Evolutionary conservation across 2,329 filamentous ascomycete species (phyloP), one percentile per base, ranked within the genome.

Genomic region (Ilyonectria robusta): DNA sequence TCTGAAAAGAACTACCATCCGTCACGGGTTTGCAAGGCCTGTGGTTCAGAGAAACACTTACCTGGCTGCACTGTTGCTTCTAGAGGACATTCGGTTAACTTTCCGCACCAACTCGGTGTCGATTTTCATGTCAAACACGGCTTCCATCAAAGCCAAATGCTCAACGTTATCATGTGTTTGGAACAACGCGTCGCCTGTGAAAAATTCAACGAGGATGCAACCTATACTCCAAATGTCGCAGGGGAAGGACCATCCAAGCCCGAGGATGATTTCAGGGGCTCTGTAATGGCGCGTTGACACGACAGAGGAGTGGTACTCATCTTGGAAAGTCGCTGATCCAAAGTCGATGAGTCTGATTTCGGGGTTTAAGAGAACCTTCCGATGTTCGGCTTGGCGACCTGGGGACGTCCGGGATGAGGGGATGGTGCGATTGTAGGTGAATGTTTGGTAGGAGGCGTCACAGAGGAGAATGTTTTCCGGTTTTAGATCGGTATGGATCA

Each of bases 401-500:
- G 88, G 83, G 6, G 86, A 88, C 17, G 84, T 84, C 0, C 89
- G 91, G 1, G 90, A 91, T 0, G 91, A 92, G 4, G 90, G 90
- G 65, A 92, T 92, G 74, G 88, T 88, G 67, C 90, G 85, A 76
- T 91, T 92, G 75, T 92, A 93, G 4, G 89, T 92, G 73, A 92
- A 92, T 2, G 89, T 91, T 76, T 92, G 90, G 71, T 92, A 92
- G 7, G 85, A 81, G 71, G 86, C 89, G 68, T 91, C 85, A 69
- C 88, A 90, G 13, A 93, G 84, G 26, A 93, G 84, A 67, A 93
- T 92, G 72, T 92, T 92, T 76, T 92, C 90, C 0, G 90, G 90
- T 77, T 92, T 92, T 53, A 92, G 80, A 78, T 92, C 90, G 8
- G 96, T 99, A 79, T 99, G 96, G 68, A 99, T 98, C 71, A 99